Conservation (phyloP, 139 green algal genomes). For the Nannochloris sp. region DNA sequence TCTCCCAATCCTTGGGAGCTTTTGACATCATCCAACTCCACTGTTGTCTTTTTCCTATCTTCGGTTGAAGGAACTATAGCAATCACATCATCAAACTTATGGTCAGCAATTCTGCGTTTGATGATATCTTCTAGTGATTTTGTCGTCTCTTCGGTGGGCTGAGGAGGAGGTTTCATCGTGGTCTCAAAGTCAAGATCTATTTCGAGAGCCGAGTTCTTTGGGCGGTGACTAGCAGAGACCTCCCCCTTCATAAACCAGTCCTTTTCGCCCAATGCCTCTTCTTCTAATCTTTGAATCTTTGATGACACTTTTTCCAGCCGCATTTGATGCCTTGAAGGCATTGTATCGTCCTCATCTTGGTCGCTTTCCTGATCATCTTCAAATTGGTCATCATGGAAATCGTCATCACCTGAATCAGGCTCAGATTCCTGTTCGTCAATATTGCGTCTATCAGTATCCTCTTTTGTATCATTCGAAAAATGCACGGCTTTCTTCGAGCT, state of each 20-base stretch:
- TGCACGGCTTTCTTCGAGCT: neutral
- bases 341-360: conserved; percentile 1
- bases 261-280: conserved; percentile 57
- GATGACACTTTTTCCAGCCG: conserved; percentile 34
- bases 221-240: conserved; percentile 43
- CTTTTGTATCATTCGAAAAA: neutral
- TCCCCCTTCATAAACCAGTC: conserved; percentile 79
- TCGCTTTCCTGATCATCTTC: conserved; percentile 12
- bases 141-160: conserved; percentile 75
- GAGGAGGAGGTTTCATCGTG: conserved; percentile 50
- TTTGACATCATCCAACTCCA: conserved; percentile 76
- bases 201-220: conserved; percentile 85
- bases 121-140: conserved; percentile 83
- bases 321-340: conserved; percentile 55
- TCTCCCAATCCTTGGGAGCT: conserved; percentile 60
- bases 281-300: conserved; percentile 51
- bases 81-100: conserved; percentile 68
- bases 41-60: conserved; percentile 38
- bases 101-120: conserved; percentile 52
- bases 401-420: conserved; percentile 17
- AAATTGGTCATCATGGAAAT: conserved; percentile 16
- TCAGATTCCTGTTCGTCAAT: conserved; percentile 14
- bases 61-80: conserved; percentile 43
- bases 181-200: conserved; percentile 94
- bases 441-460: neutral